Evolutionary conservation across 805 yeast species (phyloP), one percentile per base, ranked within the genome.

Genomic region (Yamadazyma olivae): DNA sequence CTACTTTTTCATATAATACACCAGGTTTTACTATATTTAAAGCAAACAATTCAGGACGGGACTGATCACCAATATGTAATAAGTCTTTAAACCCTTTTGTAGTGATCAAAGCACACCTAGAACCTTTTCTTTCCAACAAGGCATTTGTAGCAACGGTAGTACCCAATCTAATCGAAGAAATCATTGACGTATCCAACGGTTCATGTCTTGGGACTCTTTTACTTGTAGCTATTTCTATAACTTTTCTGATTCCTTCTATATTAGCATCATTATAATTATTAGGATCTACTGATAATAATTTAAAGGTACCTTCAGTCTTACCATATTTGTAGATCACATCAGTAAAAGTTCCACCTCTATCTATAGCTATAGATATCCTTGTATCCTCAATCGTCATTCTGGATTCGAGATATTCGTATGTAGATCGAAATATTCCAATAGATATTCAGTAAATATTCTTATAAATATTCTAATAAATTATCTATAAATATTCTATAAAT

Each of bases 201-300:
- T 31, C 35, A 18, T 42, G 37, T 33, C 51, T 33, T 6, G 51
- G 46, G 33, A 83, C 81, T 12, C 52, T 36, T 12, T 54, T 55
- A 1, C 75, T 73, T 1, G 78, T 71, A 42, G 75, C 74, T 12
- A 61, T 57, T 53, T 84, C 95, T 38, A 89, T 56, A 0, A 85
- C 71, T 27, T 95, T 64, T 44, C 96, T 71, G 27, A 89, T 84
- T 3, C 95, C 96, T 60, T 88, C 96, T 13, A 88, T 67, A 12
- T 95, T 93, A 1, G 96, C 95, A 67, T 89, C 96, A 1, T 71
- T 64, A 54, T 88, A 88, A 59, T 89, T 88, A 19, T 72, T 67
- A 0, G 96, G 95, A 49, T 88, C 96, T 3, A 84, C 95, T 0
- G 95, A 85, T n/a, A 89, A 66, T 14, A 88, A 63, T 56, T 88